Evolutionary conservation across 495 filamentous ascomycete species (phyloP), one percentile per base, ranked within the genome.

Genomic region (Xylaria sp.): DNA sequence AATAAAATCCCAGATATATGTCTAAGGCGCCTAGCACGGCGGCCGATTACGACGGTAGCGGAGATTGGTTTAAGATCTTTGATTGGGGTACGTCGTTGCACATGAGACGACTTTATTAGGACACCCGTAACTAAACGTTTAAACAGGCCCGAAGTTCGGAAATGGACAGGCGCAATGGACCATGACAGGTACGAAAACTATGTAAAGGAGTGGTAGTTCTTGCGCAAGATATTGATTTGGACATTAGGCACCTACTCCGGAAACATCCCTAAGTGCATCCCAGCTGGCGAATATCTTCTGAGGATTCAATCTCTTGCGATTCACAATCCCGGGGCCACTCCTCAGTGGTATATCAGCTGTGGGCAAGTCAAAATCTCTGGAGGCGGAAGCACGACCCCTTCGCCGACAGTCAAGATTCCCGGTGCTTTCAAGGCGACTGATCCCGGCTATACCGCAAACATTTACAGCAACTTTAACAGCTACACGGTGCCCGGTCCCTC

Each of bases 301-400:
- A 85, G 89, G 5, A 86, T 87, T 65, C 88, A 91, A 75, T 84
- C 85, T 24, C 83, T 91, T n/a, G 88, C 82, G 50, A 85, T 90
- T 73, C 87, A 90, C 80, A 90, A 89, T 81, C 86, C 86, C 15
- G 84, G 82, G 40, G 72, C 68, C 68, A 82, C 79, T 14, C 85
- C 80, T 50, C 82, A 84, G 75, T 89, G 85, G 75, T 90, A 89
- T 71, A 79, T 89, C 73, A 78, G 79, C 68, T 91, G 89, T 67
- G 88, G 85, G 19, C 89, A 91, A 73, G 68, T 92, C 73, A 87
- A 80, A 24, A 85, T 92, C 62, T 83, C 80, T 9, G 85, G 85
- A 21, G 85, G 87, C 35, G 89, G 88, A 43, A 84, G 71, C 69
- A 77, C 78, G 26, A 80, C 74, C 26, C 87, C 87, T 0, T 76